These are phyloP conservation scores for Suillus subaureus DNA, from an alignment of 768 basidiomycete species.

Conservation along the genomic window DNA sequence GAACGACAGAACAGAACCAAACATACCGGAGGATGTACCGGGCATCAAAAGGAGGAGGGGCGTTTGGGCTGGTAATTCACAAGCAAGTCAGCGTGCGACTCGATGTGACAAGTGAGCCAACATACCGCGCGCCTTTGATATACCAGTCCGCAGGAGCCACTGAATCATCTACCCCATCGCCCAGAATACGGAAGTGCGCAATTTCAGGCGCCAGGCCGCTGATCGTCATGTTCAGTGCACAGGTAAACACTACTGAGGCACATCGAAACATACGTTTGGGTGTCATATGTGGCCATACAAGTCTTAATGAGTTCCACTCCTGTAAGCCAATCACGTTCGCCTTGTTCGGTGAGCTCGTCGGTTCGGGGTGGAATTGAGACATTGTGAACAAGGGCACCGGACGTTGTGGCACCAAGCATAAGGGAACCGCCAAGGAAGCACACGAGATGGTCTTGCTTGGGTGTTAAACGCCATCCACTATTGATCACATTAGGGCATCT, in stretches of 20 bases:
- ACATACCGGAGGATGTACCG: conserved; percentile 86
- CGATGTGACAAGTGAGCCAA: neutral
- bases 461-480: conserved; percentile 69
- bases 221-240: neutral
- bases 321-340: conserved; percentile 77
- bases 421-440: conserved; percentile 94
- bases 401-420: conserved; percentile 82
- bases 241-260: neutral
- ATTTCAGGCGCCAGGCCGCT: conserved; percentile 91
- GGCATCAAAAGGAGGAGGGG: conserved; percentile 67
- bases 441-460: conserved; percentile 95
- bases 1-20: neutral
- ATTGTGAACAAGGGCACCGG: conserved; percentile 52
- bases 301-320: conserved; percentile 84
- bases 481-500: conserved; percentile 7
- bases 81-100: conserved; percentile 7
- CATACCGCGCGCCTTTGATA: conserved; percentile 79
- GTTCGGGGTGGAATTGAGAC: conserved; percentile 70
- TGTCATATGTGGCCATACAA: conserved; percentile 85
- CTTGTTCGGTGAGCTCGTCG: conserved; percentile 61
- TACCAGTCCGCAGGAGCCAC: conserved; percentile 74
- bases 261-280: conserved; percentile 63
- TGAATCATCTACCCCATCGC: conserved; percentile 48
- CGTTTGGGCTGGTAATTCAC: conserved; percentile 22
- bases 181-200: conserved; percentile 75